Conservation (phyloP, 768 basidiomycete genomes). For the Lactifluus piperatus region DNA sequence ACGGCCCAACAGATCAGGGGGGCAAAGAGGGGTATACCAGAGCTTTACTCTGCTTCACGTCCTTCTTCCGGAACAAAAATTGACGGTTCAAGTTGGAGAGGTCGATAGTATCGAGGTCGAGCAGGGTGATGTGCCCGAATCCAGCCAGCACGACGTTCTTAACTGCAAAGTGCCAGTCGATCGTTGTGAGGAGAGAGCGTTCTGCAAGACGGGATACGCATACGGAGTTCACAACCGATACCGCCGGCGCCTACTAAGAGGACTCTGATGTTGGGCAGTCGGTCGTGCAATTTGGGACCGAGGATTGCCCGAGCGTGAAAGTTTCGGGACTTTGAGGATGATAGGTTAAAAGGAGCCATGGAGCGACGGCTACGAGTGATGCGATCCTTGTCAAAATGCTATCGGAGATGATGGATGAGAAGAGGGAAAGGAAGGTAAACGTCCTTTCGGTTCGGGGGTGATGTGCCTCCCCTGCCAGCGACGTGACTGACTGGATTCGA, state of each 20-base stretch:
- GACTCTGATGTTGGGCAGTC: slow-evolving; percentile 56
- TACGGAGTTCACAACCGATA: slow-evolving; percentile 93
- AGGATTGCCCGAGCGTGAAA: slow-evolving; percentile 70
- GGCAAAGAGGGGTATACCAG: slow-evolving; percentile 46
- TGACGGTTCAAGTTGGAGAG: slow-evolving; percentile 95
- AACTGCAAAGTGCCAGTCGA: slow-evolving; percentile 39
- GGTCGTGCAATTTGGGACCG: slow-evolving; percentile 57
- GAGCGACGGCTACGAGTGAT: neutral
- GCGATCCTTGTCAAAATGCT: neutral
- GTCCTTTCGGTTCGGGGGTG: neutral
- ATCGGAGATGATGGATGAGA: slow-evolving; percentile 1
- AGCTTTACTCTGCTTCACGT: slow-evolving; percentile 95
- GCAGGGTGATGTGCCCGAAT: slow-evolving; percentile 84
- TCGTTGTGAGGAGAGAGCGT: neutral
- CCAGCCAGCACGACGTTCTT: slow-evolving; percentile 94
- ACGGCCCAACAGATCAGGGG: neutral
- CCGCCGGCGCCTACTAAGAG: slow-evolving; percentile 94
- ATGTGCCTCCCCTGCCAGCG: neutral
- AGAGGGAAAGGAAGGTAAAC: slow-evolving; percentile 2
- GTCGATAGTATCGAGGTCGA: slow-evolving; percentile 98
- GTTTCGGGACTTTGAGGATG: slow-evolving; percentile 8
- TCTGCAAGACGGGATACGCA: neutral
- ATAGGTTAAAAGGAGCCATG: slow-evolving; percentile 6
- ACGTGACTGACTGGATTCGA: neutral
- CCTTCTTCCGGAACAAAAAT: slow-evolving; percentile 94